A percentile compares a stretch with the other conserved stretches of the same genome.
These are phyloP conservation scores for Oryza punctata DNA, from an alignment of 176 grass and related monocot genomes.

Conservation along the genomic window DNA sequence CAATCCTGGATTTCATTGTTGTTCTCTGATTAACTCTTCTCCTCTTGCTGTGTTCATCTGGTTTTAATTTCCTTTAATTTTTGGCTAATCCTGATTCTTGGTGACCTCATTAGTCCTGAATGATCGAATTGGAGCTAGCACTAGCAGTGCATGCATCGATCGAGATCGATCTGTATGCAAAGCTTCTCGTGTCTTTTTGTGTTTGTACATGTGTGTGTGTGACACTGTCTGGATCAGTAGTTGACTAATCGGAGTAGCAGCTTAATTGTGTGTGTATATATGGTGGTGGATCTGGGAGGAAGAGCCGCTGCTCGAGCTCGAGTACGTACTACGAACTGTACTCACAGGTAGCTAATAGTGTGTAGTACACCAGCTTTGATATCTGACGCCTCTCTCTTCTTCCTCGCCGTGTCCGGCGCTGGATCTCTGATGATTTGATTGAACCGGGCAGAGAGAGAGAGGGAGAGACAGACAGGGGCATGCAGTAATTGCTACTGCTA, in stretches of 20 bases:
- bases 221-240: background rate
- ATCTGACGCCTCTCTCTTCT: background rate
- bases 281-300: constrained; percentile 44
- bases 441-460: constrained; percentile 25
- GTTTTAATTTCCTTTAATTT: too few species aligned
- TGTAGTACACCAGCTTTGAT: background rate
- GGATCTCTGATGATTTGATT: constrained; percentile 54
- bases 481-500: constrained; percentile 20
- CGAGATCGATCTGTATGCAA: background rate
- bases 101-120: too few species aligned
- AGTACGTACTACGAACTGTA: background rate
- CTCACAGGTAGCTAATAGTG: background rate
- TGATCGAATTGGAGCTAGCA: background rate
- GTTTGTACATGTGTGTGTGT: background rate
- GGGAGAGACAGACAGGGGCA: background rate
- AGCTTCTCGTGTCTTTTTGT: background rate
- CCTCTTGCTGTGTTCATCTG: background rate
- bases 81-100: too few species aligned
- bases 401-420: background rate
- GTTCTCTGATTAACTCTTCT: background rate
- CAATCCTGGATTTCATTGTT: too few species aligned
- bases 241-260: background rate
- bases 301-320: constrained; percentile 7
- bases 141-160: background rate
- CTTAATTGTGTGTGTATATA: background rate